These are phyloP conservation scores for Diutina rugosa DNA, from an alignment of 1,139 yeast genomes.

Conservation along the genomic window DNA sequence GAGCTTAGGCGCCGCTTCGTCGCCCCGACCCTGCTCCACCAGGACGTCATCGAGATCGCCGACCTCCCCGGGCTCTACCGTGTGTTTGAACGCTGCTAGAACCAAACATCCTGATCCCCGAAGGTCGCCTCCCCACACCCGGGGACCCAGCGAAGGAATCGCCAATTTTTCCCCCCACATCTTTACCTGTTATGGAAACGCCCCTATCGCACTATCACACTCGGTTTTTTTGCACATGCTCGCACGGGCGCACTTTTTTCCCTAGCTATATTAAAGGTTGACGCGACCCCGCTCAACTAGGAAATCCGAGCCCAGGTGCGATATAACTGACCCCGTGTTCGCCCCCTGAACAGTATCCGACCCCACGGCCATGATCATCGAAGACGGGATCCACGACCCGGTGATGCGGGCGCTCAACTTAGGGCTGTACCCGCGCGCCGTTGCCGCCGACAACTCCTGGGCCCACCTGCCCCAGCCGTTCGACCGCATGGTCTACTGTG, in stretches of 20 bases:
- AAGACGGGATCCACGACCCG: slow-evolving; percentile 11
- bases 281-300: neutral
- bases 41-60: slow-evolving; percentile 71
- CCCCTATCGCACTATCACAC: neutral
- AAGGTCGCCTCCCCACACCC: too few species aligned
- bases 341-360: too few species aligned
- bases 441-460: slow-evolving; percentile 9
- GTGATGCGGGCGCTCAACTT: slow-evolving; percentile 13
- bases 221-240: neutral
- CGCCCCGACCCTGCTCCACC: slow-evolving; percentile 42
- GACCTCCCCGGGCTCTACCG: slow-evolving; percentile 82
- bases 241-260: neutral
- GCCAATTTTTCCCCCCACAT: neutral
- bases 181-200: neutral
- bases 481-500: slow-evolving; percentile 25
- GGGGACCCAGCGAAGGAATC: too few species aligned
- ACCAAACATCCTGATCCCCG: neutral
- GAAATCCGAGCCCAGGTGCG: too few species aligned
- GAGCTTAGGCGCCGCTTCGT: slow-evolving; percentile 47
- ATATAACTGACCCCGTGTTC: too few species aligned
- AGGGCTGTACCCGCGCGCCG: slow-evolving; percentile 28
- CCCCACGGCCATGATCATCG: slow-evolving; percentile 11
- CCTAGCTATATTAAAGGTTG: neutral
- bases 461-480: slow-evolving; percentile 24
- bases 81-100: slow-evolving; percentile 81